Base-by-base conservation (phyloP, 208 protist genomes). In the Tritrichomonas musculus region DNA sequence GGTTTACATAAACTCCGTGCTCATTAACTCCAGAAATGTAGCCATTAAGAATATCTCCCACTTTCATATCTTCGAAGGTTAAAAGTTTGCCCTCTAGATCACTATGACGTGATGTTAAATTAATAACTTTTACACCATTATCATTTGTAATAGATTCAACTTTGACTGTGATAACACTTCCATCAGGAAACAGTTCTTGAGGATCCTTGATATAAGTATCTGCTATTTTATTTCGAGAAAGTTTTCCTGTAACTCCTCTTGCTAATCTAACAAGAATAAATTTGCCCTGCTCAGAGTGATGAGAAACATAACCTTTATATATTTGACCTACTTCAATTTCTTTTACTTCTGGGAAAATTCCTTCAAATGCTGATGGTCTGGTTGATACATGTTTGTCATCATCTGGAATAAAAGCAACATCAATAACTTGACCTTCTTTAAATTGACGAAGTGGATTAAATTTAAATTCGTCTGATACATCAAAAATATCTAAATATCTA, bases 341-440 rank as follows among this genome's bases (percentile, higher is more conserved):
- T n/a, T n/a, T n/a, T 20, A 88, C 30, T 39, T 47, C 36, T 39
- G 5, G 33, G n/a, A 49, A 49, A 33, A 14, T 88, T 33, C 77
- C 77, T n/a, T 44, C 47, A n/a, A 88, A 53, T 5, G 44, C 41
- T 33, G 77, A 88, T 8, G 27, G 44, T 20, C 41, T 53, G 8
- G 47, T 88, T 36, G 77, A 88, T 14, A 88, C 77, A 50, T 60
- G 17, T 69, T 69, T 69, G 27, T 17, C 11, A 17, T 88, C 47
- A 33, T 57, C 47, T n/a, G 39, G 25, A n/a, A 88, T 57, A 57
- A 33, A 8, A 20, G 33, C 20, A 60, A 88, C 77, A 88, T 88
- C 77, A 17, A 88, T 88, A 36, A 88, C 47, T 88, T 88, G 44
- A 20, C 77, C 77, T 50, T 60, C 47, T 47, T 88, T 88, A 44